Evolutionary conservation across 2,329 filamentous ascomycete species (phyloP), one percentile per base, ranked within the genome.

Genomic region (Pseudogymnoascus sp.): DNA sequence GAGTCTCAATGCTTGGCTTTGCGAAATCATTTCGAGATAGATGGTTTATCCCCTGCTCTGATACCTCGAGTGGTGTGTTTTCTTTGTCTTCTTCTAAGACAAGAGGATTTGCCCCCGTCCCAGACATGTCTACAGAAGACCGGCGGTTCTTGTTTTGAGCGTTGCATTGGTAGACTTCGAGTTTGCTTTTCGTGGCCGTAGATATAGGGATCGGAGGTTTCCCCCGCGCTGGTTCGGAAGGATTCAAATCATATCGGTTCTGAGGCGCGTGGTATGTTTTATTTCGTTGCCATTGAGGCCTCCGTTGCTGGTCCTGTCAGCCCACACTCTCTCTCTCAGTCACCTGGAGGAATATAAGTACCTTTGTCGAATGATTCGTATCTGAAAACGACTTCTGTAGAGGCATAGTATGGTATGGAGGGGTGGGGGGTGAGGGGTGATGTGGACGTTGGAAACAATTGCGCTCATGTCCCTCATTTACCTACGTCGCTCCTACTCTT

Each of bases 181-280:
- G 77, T 69, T 87, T 88, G 66, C 77, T 83, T 70, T 84, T 87
- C 10, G 85, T 86, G 7, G 77, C 78, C 33, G 83, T 78, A 40
- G 85, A 87, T 31, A 75, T 64, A 37, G 70, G 69, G 28, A 72
- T 35, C 1, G 69, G 68, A 11, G 68, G 70, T 59, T 71, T 71
- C 24, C 19, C 69, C 59, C 69, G 68, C 12, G 70, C 43, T 35
- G 68, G 69, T 56, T 69, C 73, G 5, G 65, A 50, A n/a, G 60
- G 61, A 11, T 28, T 28, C 53, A 35, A 16, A 61, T 62, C 59
- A 19, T 61, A 22, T 26, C 26, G 59, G 65, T 37, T 8, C 37
- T 37, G 40, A 66, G 66, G 66, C n/a, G 67, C 69, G 59, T 67
- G 67, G 35, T 68, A 71, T 62, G 68, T 74, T 62, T 70, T 73